Percentiles rank a stretch among this genome's conserved stretches.
phyloP scores from a whole-genome alignment of 768 basidiomycete genomes.

The Pulveroboletus sp. region DNA sequence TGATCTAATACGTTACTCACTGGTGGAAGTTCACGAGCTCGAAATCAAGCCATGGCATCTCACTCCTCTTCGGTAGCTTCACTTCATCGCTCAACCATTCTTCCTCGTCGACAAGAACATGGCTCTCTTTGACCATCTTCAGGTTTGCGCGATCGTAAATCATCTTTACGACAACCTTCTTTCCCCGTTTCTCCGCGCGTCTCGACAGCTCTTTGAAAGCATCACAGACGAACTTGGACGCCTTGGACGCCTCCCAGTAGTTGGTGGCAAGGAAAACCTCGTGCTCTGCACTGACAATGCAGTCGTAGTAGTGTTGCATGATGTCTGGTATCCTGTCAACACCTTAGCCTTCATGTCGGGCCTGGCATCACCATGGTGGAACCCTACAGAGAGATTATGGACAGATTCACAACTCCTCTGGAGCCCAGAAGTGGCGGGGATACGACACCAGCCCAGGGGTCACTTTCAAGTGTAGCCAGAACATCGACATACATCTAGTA shows the following conservation, averaged over 20 bases:
- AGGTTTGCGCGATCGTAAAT: conserved; percentile 66
- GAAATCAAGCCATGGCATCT: conserved; percentile 58
- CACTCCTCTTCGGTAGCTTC: conserved; percentile 47
- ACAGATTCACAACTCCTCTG: conserved; percentile 58
- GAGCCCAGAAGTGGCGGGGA: conserved; percentile 62
- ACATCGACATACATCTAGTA: conserved; percentile 62
- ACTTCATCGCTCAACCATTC: conserved; percentile 45
- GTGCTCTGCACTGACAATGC: conserved; percentile 56
- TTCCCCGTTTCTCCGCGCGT: conserved; percentile 40
- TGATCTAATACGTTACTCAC: conserved; percentile 11
- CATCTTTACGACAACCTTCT: conserved; percentile 58
- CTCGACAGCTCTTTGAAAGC: conserved; percentile 51
- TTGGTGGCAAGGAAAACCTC: conserved; percentile 71
- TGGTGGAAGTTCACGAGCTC: conserved; percentile 57
- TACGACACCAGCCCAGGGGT: conserved; percentile 53
- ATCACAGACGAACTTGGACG: conserved; percentile 47
- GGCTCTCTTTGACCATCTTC: conserved; percentile 46
- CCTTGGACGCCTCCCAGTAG: conserved; percentile 52
- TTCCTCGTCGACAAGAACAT: conserved; percentile 42
- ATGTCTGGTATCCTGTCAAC: conserved; percentile 59
- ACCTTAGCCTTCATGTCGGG: conserved; percentile 8
- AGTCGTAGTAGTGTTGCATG: conserved; percentile 62
- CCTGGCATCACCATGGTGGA: not conserved
- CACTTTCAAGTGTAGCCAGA: conserved; percentile 51
- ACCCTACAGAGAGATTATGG: conserved; percentile 53